These are phyloP conservation scores for Ophiosphaerella herpotricha DNA, from an alignment of 2,329 filamentous ascomycete species.

Conservation along the genomic window DNA sequence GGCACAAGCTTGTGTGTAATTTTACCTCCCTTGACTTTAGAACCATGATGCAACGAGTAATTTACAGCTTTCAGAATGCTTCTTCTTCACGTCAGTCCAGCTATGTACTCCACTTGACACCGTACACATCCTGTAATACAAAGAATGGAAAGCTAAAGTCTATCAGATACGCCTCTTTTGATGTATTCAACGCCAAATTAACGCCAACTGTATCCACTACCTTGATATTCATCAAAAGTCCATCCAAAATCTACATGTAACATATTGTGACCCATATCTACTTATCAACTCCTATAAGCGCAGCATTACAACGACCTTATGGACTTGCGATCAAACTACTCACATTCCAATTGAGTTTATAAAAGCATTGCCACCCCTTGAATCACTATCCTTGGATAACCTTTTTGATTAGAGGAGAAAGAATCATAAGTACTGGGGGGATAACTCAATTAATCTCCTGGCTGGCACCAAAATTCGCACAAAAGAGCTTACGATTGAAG, in stretches of 20 bases:
- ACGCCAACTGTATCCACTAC: not conserved
- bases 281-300: not conserved
- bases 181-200: not conserved
- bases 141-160: too few relatives aligned
- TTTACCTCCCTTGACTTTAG: not conserved
- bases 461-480: not conserved
- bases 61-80: too few relatives aligned
- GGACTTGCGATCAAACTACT: not conserved
- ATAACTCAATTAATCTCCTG: not conserved
- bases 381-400: constrained; percentile 3
- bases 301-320: not conserved
- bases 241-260: not conserved
- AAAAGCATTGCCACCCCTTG: constrained; percentile 1
- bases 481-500: not conserved
- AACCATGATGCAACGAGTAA: too few relatives aligned
- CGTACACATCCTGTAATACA: too few relatives aligned
- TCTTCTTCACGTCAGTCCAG: too few relatives aligned
- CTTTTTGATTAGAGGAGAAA: not conserved
- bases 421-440: not conserved
- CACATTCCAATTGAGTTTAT: not conserved
- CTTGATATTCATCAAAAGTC: not conserved
- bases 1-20: not conserved
- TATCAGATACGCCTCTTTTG: constrained; percentile 1
- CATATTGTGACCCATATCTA: not conserved
- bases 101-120: too few relatives aligned